Conservation (phyloP, 257 asterid genomes). For the Anisodus acutangulus region DNA sequence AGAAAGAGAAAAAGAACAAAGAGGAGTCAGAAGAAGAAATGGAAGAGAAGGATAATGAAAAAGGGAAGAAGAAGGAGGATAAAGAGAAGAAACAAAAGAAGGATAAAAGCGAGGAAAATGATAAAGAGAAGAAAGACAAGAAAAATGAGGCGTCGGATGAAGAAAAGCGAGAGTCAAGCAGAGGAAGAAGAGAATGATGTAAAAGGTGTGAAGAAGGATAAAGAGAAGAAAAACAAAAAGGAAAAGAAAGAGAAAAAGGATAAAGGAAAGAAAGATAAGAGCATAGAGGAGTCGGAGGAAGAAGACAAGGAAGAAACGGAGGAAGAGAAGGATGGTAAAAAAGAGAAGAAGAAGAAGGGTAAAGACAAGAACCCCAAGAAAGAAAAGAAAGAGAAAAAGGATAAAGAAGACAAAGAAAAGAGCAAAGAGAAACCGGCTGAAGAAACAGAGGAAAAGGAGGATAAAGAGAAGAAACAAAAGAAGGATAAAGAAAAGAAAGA, state of each 20-base stretch:
- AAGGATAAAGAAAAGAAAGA: conserved; percentile 33
- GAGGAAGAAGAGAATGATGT: conserved; percentile 20
- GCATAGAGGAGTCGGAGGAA: conserved; percentile 31
- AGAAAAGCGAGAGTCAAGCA: conserved; percentile 25
- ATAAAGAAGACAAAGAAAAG: conserved; percentile 33
- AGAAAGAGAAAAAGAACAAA: conserved; percentile 24
- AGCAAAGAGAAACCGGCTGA: conserved; percentile 32
- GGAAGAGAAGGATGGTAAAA: conserved; percentile 29
- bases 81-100: conserved; percentile 8
- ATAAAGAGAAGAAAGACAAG: conserved; percentile 25
- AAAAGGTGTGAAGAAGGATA: conserved; percentile 38
- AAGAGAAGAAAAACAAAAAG: conserved; percentile 25
- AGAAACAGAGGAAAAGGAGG: conserved; percentile 36
- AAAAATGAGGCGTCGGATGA: conserved; percentile 20
- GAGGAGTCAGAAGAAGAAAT: background rate
- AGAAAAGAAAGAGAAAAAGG: conserved; percentile 32
- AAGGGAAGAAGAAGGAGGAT: conserved; percentile 3
- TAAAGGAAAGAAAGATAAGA: conserved; percentile 33
- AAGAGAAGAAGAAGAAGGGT: conserved; percentile 27
- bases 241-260: conserved; percentile 27
- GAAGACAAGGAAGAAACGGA: conserved; percentile 37
- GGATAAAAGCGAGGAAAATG: background rate
- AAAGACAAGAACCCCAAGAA: conserved; percentile 3
- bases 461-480: conserved; percentile 27
- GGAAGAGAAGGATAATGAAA: background rate